Evolutionary conservation across 208 protist genomes (phyloP), one percentile per base, ranked within the genome.

Genomic region (Naegleria lovaniensis): DNA sequence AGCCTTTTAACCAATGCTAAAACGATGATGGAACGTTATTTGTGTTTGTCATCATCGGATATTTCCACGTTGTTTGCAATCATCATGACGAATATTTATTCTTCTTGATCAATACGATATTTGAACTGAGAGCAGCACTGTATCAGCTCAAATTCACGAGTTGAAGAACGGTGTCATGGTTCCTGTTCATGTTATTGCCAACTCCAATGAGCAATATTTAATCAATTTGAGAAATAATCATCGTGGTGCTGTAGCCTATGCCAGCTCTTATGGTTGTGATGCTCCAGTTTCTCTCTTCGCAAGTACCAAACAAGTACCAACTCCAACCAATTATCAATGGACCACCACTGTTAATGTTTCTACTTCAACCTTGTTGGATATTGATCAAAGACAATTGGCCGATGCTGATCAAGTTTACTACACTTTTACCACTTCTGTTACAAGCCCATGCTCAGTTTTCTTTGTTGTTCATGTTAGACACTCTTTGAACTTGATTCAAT

Each of bases 161-260:
- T 79, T 79, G 29, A 79, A 79, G 67, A 79, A 79, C 25, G 67
- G 67, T 79, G 3, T 36, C 29, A 36, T 36, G 6, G 25, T 13
- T 36, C 7, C 29, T 36, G 67, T 79, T 79, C 67, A 79, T 25
- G 19, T 79, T 11, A n/a, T 36, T 36, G 67, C 29, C n/a, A 79
- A 85, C 29, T 0, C 29, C 4, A 22, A 40, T 29, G 22, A 85
- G 48, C 0, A 85, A 4, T 29, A 43, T 85, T 7, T 43, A 29
- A 48, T 85, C 15, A 48, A 85, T 43, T 51, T 85, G 16, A 85
- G 83, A 85, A 48, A 48, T 48, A 85, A 85, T 39, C 83, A 85
- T 29, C 39, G 36, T 22, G 83, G 83, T 38, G 83, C 41, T 43
- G 29, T n/a, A 33, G 15, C 40, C 29, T 33, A 48, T 51, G 83